phyloP scores from a whole-genome alignment of 2,329 filamentous ascomycete species.

The Ilyonectria sp. region DNA sequence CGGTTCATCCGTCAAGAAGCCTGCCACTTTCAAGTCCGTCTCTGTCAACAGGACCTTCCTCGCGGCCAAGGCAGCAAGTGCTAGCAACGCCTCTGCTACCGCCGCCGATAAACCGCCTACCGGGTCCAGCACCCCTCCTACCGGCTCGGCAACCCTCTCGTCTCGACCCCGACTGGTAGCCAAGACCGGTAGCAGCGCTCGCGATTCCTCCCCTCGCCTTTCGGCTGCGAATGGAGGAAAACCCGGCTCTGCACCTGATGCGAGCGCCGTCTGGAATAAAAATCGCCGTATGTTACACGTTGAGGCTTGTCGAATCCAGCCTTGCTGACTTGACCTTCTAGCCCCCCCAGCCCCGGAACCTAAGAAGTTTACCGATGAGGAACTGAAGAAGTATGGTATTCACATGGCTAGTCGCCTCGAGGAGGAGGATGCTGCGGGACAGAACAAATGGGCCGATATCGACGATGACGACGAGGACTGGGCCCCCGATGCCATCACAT shows the following conservation, averaged over 20 bases:
- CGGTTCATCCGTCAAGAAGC: slow-evolving; percentile 78
- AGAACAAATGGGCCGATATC: slow-evolving; percentile 91
- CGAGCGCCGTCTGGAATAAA: slow-evolving; percentile 88
- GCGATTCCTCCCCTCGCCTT: slow-evolving; percentile 65
- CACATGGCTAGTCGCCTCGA: slow-evolving; percentile 86
- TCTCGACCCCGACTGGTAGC: slow-evolving; percentile 82
- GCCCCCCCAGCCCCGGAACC: slow-evolving; percentile 77
- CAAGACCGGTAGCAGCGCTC: slow-evolving; percentile 76
- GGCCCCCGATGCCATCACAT: slow-evolving; percentile 87
- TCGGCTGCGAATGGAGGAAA: slow-evolving; percentile 70
- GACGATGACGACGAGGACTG: slow-evolving; percentile 92
- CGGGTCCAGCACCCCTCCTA: slow-evolving; percentile 63
- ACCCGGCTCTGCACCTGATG: slow-evolving; percentile 75
- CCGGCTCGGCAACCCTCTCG: slow-evolving; percentile 62
- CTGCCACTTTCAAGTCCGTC: slow-evolving; percentile 85
- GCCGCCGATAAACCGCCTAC: slow-evolving; percentile 65
- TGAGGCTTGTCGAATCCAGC: slow-evolving; percentile 9
- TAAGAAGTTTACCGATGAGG: slow-evolving; percentile 89
- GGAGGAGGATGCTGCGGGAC: slow-evolving; percentile 80
- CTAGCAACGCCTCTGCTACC: slow-evolving; percentile 63
- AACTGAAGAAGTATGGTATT: slow-evolving; percentile 89
- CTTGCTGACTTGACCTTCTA: slow-evolving; percentile 52
- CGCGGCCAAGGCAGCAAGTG: slow-evolving; percentile 74
- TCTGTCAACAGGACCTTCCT: slow-evolving; percentile 90
- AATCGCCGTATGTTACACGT: slow-evolving; percentile 77